Evolutionary conservation across 2,329 filamentous ascomycete genomes (phyloP).

Genomic region (Trichoderma arundinaceum): DNA sequence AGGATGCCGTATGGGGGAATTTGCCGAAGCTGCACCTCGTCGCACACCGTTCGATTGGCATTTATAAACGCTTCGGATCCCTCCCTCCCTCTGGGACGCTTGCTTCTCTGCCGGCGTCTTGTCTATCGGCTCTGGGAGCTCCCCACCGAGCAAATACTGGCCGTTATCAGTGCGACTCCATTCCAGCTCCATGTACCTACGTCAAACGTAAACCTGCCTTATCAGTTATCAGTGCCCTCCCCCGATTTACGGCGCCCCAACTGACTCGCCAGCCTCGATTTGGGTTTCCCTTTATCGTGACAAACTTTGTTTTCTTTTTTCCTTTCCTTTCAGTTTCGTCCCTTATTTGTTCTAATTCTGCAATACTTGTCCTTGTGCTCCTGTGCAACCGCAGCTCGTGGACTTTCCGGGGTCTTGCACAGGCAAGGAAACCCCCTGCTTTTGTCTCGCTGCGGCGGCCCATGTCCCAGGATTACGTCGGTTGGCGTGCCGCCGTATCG

Average conservation of each 20-base stretch:
- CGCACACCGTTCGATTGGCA: no score
- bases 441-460: neutral
- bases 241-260: constrained; percentile 30
- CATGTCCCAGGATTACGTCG: constrained; percentile 7
- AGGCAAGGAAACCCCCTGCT: constrained; percentile 15
- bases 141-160: neutral
- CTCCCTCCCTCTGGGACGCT: no score
- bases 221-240: constrained; percentile 30
- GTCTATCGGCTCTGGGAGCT: neutral
- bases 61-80: no score
- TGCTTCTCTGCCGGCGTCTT: no score
- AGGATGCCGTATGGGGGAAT: no score
- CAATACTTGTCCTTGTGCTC: neutral
- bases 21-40: no score
- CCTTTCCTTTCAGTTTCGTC: neutral
- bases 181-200: constrained; percentile 17
- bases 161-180: constrained; percentile 20
- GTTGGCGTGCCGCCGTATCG: constrained; percentile 19
- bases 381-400: neutral
- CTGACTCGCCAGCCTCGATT: constrained; percentile 24
- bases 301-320: neutral
- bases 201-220: constrained; percentile 18
- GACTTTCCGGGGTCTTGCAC: constrained; percentile 4
- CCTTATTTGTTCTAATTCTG: neutral
- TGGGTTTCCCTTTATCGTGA: constrained; percentile 14